phyloP scores from a whole-genome alignment of 1,284 basidiomycete species.

The Pyrrhoderma lamaoense region DNA sequence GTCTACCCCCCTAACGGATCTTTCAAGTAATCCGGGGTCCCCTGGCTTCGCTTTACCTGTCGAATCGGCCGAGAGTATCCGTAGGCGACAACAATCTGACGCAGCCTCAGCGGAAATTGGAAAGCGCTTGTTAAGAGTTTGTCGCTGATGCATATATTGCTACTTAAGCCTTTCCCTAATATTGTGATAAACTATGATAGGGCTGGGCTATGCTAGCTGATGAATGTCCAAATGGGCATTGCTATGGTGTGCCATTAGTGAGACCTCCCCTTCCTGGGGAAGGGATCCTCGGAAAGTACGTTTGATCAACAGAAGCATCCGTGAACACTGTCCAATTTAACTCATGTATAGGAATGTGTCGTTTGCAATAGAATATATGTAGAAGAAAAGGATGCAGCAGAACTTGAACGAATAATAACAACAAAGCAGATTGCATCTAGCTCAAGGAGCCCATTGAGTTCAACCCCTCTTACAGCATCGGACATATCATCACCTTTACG shows the following conservation, averaged over 20 bases:
- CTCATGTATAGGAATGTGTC: slow-evolving; percentile 61
- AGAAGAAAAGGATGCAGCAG: slow-evolving; percentile 43
- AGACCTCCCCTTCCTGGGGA: slow-evolving; percentile 59
- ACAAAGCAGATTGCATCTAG: slow-evolving; percentile 19
- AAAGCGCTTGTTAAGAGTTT: slow-evolving; percentile 52
- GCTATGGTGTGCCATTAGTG: slow-evolving; percentile 69
- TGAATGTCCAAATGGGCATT: slow-evolving; percentile 60
- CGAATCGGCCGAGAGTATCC: slow-evolving; percentile 55
- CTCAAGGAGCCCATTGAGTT: neutral
- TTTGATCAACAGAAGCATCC: slow-evolving; percentile 5
- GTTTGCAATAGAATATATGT: slow-evolving; percentile 59
- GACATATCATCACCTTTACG: no score
- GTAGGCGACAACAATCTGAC: slow-evolving; percentile 73
- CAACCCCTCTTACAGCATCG: no score
- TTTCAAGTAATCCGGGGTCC: slow-evolving; percentile 52
- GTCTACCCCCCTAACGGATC: slow-evolving; percentile 69
- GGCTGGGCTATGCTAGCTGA: slow-evolving; percentile 83
- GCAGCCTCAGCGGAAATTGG: slow-evolving; percentile 71
- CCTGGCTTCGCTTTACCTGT: slow-evolving; percentile 52
- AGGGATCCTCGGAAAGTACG: slow-evolving; percentile 59
- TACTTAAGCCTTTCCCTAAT: neutral
- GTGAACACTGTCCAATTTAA: neutral
- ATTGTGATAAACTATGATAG: neutral
- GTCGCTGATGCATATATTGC: neutral
- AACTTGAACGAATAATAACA: slow-evolving; percentile 41